Evolutionary conservation across 176 grass and related monocot species (phyloP).

Genomic region (Rhynchospora pubera): DNA sequence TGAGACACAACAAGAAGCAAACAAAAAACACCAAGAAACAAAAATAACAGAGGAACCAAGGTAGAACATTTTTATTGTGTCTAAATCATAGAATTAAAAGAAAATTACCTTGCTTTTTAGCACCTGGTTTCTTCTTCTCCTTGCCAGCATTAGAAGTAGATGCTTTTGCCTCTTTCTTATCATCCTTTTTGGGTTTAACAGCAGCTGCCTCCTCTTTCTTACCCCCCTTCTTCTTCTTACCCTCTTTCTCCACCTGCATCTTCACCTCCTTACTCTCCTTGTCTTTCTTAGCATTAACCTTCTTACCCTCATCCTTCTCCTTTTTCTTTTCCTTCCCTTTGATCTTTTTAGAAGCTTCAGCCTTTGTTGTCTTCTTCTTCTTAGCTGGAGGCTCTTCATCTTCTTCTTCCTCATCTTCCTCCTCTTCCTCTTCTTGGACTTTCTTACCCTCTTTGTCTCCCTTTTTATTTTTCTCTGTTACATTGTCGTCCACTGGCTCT

Average conservation of each 20-base stretch:
- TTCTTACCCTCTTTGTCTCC: constrained; percentile 4
- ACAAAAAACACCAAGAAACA: too few species aligned
- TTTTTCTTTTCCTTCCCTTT: constrained; percentile 38
- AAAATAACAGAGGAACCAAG: background rate
- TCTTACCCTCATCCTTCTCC: constrained; percentile 25
- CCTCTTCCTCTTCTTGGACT: constrained; percentile 34
- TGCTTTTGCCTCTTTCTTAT: constrained; percentile 43
- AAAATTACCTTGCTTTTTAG: constrained; percentile 66
- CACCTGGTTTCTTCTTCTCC: constrained; percentile 28
- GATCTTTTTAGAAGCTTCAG: constrained; percentile 25
- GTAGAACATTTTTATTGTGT: background rate
- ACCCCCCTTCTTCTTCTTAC: constrained; percentile 33
- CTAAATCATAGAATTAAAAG: background rate
- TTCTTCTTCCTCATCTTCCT: constrained; percentile 30
- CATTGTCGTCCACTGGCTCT: constrained; percentile 38
- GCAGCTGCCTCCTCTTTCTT: constrained; percentile 2
- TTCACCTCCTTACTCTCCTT: constrained; percentile 28
- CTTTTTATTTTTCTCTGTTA: constrained; percentile 38
- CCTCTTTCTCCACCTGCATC: constrained; percentile 29
- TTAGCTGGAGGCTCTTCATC: constrained; percentile 43
- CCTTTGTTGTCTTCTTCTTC: constrained; percentile 14
- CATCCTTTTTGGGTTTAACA: constrained; percentile 47
- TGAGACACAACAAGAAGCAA: background rate
- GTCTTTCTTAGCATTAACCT: constrained; percentile 38
- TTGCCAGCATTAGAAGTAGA: constrained; percentile 30